Percentiles rank a stretch among this genome's conserved stretches.
phyloP scores from a whole-genome alignment of 2,329 filamentous ascomycete species.

The Onygenales sp. region DNA sequence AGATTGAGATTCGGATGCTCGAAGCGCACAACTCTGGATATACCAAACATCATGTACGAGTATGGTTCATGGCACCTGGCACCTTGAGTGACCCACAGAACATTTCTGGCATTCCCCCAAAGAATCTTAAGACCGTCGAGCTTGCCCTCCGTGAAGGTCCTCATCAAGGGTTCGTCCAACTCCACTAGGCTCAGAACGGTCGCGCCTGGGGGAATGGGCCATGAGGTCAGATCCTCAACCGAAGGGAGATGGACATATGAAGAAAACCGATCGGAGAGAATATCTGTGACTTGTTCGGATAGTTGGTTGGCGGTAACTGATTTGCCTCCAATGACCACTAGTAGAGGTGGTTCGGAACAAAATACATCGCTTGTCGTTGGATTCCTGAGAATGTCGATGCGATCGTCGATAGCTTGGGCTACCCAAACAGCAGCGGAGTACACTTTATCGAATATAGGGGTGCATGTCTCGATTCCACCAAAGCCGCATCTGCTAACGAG shows the following conservation, averaged over 20 bases:
- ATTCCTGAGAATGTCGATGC: not conserved
- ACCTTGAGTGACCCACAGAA: slow-evolving; percentile 7
- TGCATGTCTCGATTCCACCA: slow-evolving; percentile 6
- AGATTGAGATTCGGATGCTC: not conserved
- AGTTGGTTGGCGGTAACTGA: not conserved
- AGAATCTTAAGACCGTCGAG: slow-evolving; percentile 11
- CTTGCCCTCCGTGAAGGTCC: slow-evolving; percentile 8
- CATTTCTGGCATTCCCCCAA: not conserved
- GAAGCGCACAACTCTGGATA: not conserved
- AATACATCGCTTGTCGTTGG: not conserved
- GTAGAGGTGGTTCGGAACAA: not conserved
- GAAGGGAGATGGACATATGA: not conserved
- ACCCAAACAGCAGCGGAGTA: not conserved
- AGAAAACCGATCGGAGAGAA: not conserved
- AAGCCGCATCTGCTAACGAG: slow-evolving; percentile 7
- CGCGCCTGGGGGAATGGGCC: not conserved
- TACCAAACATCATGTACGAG: not conserved
- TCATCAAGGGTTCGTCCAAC: slow-evolving; percentile 14
- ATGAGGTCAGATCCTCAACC: not conserved
- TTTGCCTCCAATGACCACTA: not conserved
- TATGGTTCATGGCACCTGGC: slow-evolving; percentile 1
- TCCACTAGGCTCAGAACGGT: not conserved
- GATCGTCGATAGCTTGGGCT: slow-evolving; percentile 6
- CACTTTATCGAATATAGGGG: not conserved
- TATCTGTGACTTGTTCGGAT: not conserved